Base-by-base conservation (phyloP, 2,329 filamentous ascomycete genomes). In the Trichoderma guizhouense region DNA sequence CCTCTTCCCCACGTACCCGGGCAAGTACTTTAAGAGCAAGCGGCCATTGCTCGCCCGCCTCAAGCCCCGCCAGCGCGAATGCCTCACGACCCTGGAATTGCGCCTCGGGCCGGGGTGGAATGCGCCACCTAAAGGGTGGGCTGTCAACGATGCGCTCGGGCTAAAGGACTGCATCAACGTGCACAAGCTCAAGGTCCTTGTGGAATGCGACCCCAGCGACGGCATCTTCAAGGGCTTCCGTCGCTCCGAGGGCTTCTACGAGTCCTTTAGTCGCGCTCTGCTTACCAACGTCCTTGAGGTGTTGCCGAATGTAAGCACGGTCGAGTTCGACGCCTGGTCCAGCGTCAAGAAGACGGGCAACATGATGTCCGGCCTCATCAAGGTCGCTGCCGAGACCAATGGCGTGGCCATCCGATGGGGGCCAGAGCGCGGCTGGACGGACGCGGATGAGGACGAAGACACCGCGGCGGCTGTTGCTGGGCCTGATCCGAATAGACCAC, bases 91-190 rank as follows among this genome's bases (percentile, higher is more conserved):
- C 0, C 82, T 95, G 3, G 90, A 95, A 79, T 81, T 95, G 68
- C 88, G 92, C 3, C 83, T 95, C 0, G 92, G 92, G 0, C 92
- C 92, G 0, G 92, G 92, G 24, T 95, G 91, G 89, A 89, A 84
- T 73, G 87, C 87, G 71, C 92, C 92, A 15, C 92, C 92, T 1
- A 84, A 84, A 39, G 88, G 90, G 64, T 94, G 93, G 90, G 88
- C 89, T 1, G 89, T 93, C 14, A 90, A 90, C 74, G 82, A 86
- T 5, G 85, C 86, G 1, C 83, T 94, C 1, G 91, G 92, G 0
- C 84, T 95, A 7, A 75, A 79, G 1, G 89, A 93, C 65, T 92
- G 90, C 78, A 80, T 81, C 71, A 88, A 85, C 62, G 86, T 92
- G 24, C 84, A 86, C 34, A 84, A 83, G 15, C 79, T 95, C 62